A percentile compares a stretch with the other conserved stretches of the same genome.
Conservation (phyloP, 139 green algal genomes). For the Gonium pectorale region DNA sequence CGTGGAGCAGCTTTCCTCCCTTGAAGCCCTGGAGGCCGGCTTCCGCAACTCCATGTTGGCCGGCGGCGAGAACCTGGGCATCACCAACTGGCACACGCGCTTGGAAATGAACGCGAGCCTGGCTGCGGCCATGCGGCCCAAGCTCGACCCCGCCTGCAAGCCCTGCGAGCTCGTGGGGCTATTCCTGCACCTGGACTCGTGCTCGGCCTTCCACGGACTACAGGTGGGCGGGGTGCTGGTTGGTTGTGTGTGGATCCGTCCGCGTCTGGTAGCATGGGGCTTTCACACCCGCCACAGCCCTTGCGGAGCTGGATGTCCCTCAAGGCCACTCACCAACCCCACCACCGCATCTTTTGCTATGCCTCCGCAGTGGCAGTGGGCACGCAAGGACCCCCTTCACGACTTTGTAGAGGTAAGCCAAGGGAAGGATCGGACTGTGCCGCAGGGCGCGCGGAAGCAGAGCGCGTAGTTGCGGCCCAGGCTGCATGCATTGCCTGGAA, state of each 20-base stretch:
- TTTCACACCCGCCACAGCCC: too few species aligned
- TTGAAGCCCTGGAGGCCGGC: not conserved
- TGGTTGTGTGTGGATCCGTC: not conserved
- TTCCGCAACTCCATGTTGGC: constrained; percentile 8
- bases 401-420: constrained; percentile 5
- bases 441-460: not conserved
- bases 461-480: too few species aligned
- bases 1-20: not conserved
- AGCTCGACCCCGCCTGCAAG: not conserved
- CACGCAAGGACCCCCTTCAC: not conserved
- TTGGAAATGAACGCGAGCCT: not conserved
- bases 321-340: not conserved
- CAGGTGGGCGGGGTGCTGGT: not conserved
- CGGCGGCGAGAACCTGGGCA: constrained; percentile 7
- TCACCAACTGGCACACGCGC: constrained; percentile 25
- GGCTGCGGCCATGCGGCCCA: not conserved
- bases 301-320: too few species aligned
- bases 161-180: constrained; percentile 3
- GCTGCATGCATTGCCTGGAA: too few species aligned
- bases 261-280: not conserved
- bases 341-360: too few species aligned
- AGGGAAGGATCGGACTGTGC: not conserved
- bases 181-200: constrained; percentile 31
- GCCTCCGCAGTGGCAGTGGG: not conserved
- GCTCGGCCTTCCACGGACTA: constrained; percentile 4